Base-by-base conservation (phyloP, 2,329 filamentous ascomycete genomes). In the Pseudogymnoascus sp. region DNA sequence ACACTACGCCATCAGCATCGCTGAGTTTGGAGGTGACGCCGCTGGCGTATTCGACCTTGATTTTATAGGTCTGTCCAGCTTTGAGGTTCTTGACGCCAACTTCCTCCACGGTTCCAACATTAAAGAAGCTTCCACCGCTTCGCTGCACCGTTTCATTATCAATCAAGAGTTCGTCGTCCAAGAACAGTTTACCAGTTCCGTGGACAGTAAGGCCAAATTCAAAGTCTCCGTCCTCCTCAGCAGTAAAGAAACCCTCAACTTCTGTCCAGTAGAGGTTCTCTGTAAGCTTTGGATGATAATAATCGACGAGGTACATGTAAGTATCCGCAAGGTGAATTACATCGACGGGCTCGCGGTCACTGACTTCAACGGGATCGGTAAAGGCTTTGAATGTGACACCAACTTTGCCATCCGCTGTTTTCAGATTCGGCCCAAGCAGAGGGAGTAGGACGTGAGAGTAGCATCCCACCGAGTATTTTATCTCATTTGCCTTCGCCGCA, bases 401-500 rank as follows among this genome's bases (percentile, higher is more conserved):
- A 2, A 73, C 71, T 65, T 81, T 78, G 28, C 83, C 84, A 18
- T 80, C 76, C 0, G 74, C 70, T 0, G 80, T 79, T 65, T 75
- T 81, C 57, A 81, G 73, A n/a, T 79, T 73, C 3, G 75, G 75
- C 0, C 83, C 82, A 6, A 87, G 74, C 0, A 84, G 72, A 0
- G 85, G 86, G 1, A 87, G 76, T 65, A 85, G 76, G 68, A 84
- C 84, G 72, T 87, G 84, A 1, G 82, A 84, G 70, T 87, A 85
- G 28, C 81, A 81, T 4, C 86, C 86, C 38, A 86, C 79, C 3
- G 81, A 76, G 70, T 83, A 86, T 1, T 35, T 65, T 12, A 18
- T 60, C 35, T 30, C 64, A 47, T 5, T 62, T 30, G 41, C 64
- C 54, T 62, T 68, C 6, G 58, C 65, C 41, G 58, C 65, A 41